These are phyloP conservation scores for Mortierella sp. DNA, from an alignment of 371 early-diverging fungal genomes.

Conservation along the genomic window DNA sequence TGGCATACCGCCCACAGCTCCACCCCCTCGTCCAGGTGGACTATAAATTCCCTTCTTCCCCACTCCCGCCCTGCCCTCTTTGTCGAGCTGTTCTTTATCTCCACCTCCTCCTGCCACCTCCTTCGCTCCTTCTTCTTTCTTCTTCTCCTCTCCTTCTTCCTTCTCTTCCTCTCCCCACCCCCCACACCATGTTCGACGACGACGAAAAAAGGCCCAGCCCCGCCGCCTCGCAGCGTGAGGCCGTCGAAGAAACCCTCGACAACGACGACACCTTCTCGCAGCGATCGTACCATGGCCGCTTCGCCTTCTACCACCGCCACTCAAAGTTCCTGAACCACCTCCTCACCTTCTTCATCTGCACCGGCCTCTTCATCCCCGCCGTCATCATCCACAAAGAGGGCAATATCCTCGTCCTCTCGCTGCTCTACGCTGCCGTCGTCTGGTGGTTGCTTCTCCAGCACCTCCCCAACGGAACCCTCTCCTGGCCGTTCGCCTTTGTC, in stretches of 20 bases:
- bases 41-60: slow-evolving; percentile 5
- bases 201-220: slow-evolving; percentile 13
- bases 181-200: slow-evolving; percentile 8
- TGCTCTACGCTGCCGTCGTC: slow-evolving; percentile 67
- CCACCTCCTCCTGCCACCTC: not conserved
- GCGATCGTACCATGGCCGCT: slow-evolving; percentile 44
- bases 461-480: slow-evolving; percentile 58
- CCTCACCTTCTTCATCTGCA: slow-evolving; percentile 36
- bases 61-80: not conserved
- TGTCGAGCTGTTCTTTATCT: not conserved
- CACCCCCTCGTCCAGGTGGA: too few species aligned
- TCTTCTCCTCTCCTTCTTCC: not conserved
- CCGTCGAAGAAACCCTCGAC: not conserved
- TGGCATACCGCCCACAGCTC: too few species aligned
- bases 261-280: slow-evolving; percentile 28
- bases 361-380: slow-evolving; percentile 50
- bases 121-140: not conserved
- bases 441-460: slow-evolving; percentile 66
- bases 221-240: not conserved
- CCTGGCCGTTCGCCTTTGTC: slow-evolving; percentile 54
- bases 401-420: slow-evolving; percentile 44
- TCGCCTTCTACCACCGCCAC: slow-evolving; percentile 37
- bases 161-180: not conserved
- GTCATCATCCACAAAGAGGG: slow-evolving; percentile 45
- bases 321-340: slow-evolving; percentile 12